Percentiles rank a stretch among this genome's conserved stretches.
Evolutionary conservation across 495 filamentous ascomycete species (phyloP).

Genomic region (Bathelium albidoporum): DNA sequence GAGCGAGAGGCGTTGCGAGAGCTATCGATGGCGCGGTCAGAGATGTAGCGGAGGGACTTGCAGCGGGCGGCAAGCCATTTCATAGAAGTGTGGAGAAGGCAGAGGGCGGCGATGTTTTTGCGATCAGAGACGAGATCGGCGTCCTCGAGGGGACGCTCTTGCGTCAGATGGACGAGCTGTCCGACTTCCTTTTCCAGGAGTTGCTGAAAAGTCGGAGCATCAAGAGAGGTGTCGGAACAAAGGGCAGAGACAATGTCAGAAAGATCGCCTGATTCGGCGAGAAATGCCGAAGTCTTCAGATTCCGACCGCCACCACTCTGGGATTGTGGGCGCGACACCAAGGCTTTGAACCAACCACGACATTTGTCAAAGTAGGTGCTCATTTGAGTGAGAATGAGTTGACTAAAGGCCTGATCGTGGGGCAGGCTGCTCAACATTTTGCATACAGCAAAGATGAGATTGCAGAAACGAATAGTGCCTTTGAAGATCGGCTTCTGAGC

Average conservation of each 20-base stretch:
- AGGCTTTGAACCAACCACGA: slow-evolving; percentile 71
- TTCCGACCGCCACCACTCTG: slow-evolving; percentile 32
- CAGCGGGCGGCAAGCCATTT: slow-evolving; percentile 88
- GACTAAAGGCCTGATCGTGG: slow-evolving; percentile 89
- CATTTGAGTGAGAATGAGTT: slow-evolving; percentile 83
- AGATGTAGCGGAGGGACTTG: slow-evolving; percentile 63
- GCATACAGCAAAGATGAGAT: slow-evolving; percentile 79
- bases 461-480: slow-evolving; percentile 82
- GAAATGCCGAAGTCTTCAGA: slow-evolving; percentile 61
- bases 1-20: slow-evolving; percentile 31
- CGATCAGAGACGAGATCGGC: slow-evolving; percentile 82
- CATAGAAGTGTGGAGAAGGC: slow-evolving; percentile 91
- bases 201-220: slow-evolving; percentile 21
- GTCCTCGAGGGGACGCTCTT: slow-evolving; percentile 51
- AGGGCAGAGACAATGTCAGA: slow-evolving; percentile 54
- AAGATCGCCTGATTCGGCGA: slow-evolving; percentile 60
- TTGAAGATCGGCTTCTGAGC: slow-evolving; percentile 83
- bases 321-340: slow-evolving; percentile 48
- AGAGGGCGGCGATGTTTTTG: slow-evolving; percentile 72
- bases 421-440: slow-evolving; percentile 91
- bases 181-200: slow-evolving; percentile 49
- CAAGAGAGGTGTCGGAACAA: slow-evolving; percentile 32
- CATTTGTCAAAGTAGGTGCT: slow-evolving; percentile 85
- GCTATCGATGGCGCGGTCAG: slow-evolving; percentile 32
- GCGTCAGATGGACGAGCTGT: slow-evolving; percentile 54